Base-by-base conservation (phyloP, 2,329 filamentous ascomycete genomes). In the Cladosporium sp. region DNA sequence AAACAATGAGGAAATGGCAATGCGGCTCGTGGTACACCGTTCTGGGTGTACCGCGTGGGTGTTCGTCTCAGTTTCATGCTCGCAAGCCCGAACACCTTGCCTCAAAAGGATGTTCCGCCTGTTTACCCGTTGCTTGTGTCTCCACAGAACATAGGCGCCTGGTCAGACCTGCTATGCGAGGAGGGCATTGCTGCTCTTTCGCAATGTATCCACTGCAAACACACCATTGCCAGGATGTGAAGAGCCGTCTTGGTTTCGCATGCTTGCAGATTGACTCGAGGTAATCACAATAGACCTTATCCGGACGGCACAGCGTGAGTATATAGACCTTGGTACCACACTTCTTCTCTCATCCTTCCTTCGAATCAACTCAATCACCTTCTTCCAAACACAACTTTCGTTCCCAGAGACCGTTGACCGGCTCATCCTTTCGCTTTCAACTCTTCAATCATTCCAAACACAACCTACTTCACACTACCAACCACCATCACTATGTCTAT, bases 391-490 rank as follows among this genome's bases (percentile, higher is more conserved):
- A 14, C 25, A 19, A 25, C 56, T 38, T 59, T 51, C 56, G 28
- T 37, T 38, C n/a, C 36, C 59, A 61, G 57, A 63, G 57, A 63
- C 61, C 61, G 61, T 61, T 63, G 61, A 63, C 51, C 61, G 61
- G 61, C 54, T 63, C 60, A 36, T 60, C 42, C 59, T 60, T 61
- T 60, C 60, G 43, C 60, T 61, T 37, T 34, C n/a, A 47, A 38
- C 7, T 49, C 19, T 42, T 28, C 45, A 43, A 50, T 45, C 7
- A 20, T 45, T 34, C 25, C 39, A 40, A 19, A 51, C 17, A 38
- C 30, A 39, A 22, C 22, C 7, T n/a, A 47, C 22, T 39, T 39
- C 20, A 20, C 12, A 51, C 36, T 15, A 51, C 59, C 22, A 43
- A 51, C 55, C n/a, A 43, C 28, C 39, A 57, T 43, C 39, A 58